Evolutionary conservation across 768 basidiomycete genomes (phyloP).

Genomic region (Xanthoconium stramineum): DNA sequence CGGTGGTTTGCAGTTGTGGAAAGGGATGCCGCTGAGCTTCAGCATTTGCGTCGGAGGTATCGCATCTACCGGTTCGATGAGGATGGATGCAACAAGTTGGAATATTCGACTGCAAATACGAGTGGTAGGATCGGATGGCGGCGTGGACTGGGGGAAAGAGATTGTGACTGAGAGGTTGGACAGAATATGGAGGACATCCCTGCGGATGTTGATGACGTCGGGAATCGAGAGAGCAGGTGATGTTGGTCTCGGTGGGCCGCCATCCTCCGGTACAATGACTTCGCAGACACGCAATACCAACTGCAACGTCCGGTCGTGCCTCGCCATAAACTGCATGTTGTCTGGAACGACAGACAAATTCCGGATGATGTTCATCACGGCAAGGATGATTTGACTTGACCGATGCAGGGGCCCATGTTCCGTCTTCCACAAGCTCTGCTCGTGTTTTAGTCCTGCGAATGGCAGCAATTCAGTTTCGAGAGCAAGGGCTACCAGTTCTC

Average conservation of each 20-base stretch:
- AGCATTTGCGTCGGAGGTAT: conserved; percentile 58
- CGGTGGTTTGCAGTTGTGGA: conserved; percentile 50
- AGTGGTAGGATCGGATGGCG: conserved; percentile 39
- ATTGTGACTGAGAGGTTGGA: conserved; percentile 55
- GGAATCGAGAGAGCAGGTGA: conserved; percentile 63
- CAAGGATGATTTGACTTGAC: conserved; percentile 58
- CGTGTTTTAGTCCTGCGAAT: conserved; percentile 52
- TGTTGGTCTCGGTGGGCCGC: conserved; percentile 37
- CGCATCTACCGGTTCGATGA: conserved; percentile 67
- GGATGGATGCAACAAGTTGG: conserved; percentile 68
- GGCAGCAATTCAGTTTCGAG: conserved; percentile 55
- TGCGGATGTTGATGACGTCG: conserved; percentile 71
- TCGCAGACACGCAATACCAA: conserved; percentile 68
- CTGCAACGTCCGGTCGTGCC: conserved; percentile 60
- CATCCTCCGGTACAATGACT: conserved; percentile 36
- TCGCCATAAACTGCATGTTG: conserved; percentile 65
- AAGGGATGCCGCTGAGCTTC: conserved; percentile 47
- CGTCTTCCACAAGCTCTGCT: conserved; percentile 49
- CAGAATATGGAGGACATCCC: conserved; percentile 72
- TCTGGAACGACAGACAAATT: conserved; percentile 78
- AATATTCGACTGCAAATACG: conserved; percentile 58
- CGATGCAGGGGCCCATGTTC: conserved; percentile 59
- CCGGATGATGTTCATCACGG: conserved; percentile 76
- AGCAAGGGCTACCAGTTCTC: conserved; percentile 56
- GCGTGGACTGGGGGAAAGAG: conserved; percentile 40